Evolutionary conservation across 2,329 filamentous ascomycete genomes (phyloP).

Genomic region (Knoxdaviesia proteae): DNA sequence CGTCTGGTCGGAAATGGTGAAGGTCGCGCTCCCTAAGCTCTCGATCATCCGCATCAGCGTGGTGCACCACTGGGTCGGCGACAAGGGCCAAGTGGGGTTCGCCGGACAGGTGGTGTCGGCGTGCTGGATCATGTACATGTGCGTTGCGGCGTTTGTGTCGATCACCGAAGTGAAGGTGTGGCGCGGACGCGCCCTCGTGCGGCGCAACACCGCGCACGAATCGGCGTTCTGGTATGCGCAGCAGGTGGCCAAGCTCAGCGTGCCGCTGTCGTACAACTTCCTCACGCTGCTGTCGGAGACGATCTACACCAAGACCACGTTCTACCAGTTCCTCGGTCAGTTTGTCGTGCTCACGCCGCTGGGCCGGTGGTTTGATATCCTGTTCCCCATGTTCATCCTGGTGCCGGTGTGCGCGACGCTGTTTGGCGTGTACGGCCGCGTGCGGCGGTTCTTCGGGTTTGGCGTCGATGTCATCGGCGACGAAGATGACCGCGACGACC

Average conservation of each 20-base stretch:
- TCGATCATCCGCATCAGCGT: constrained; percentile 49
- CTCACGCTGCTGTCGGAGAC: constrained; percentile 62
- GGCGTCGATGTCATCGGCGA: constrained; percentile 56
- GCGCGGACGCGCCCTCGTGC: constrained; percentile 80
- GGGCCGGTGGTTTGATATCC: constrained; percentile 64
- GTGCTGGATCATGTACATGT: constrained; percentile 93
- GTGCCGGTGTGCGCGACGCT: constrained; percentile 68
- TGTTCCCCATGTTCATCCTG: constrained; percentile 77
- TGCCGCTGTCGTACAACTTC: constrained; percentile 91
- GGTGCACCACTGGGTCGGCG: constrained; percentile 53
- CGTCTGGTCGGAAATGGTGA: constrained; percentile 85
- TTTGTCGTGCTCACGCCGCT: constrained; percentile 68
- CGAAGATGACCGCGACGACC: constrained; percentile 40
- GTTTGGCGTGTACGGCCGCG: constrained; percentile 74
- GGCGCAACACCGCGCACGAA: constrained; percentile 78
- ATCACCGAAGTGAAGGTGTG: constrained; percentile 93
- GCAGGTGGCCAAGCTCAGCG: constrained; percentile 78
- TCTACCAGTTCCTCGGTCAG: constrained; percentile 69
- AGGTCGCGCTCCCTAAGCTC: constrained; percentile 54
- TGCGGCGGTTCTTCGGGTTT: constrained; percentile 60
- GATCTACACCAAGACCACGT: constrained; percentile 59
- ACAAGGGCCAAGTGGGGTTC: constrained; percentile 60
- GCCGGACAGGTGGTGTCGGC: constrained; percentile 69
- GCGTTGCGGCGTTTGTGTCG: constrained; percentile 64
- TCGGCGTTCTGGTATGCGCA: constrained; percentile 91